These are phyloP conservation scores for Noccaea caerulescens DNA, from an alignment of 345 rosid species.

Conservation along the genomic window DNA sequence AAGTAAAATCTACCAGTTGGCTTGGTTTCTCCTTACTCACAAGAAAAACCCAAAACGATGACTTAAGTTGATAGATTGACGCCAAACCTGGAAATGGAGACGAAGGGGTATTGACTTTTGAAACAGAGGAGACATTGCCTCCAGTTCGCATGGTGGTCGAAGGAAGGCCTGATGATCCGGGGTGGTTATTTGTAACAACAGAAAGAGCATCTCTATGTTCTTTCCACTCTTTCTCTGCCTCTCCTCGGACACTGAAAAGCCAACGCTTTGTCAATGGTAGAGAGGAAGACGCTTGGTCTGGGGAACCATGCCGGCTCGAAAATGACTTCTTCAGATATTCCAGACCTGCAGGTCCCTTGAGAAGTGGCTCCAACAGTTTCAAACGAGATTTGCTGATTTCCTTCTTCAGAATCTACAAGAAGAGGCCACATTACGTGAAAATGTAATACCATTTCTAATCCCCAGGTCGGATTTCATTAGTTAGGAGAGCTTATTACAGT, in stretches of 20 bases:
- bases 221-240: constrained; percentile 72
- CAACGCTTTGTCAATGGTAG: constrained; percentile 65
- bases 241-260: constrained; percentile 60
- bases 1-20: not conserved
- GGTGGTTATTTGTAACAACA: constrained; percentile 42
- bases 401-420: constrained; percentile 61
- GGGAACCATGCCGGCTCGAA: constrained; percentile 56
- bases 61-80: not conserved
- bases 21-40: not conserved
- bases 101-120: constrained; percentile 39
- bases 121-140: constrained; percentile 56
- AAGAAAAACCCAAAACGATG: not conserved
- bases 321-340: constrained; percentile 81
- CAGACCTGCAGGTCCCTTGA: constrained; percentile 85
- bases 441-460: not conserved
- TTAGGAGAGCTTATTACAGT: no score
- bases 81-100: constrained; percentile 50
- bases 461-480: no score
- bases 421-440: constrained; percentile 1
- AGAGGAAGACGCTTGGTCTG: constrained; percentile 53
- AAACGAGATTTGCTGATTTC: constrained; percentile 85
- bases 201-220: constrained; percentile 65
- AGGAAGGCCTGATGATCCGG: constrained; percentile 58
- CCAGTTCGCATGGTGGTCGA: constrained; percentile 73
- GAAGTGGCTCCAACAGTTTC: constrained; percentile 73